Base-by-base conservation (phyloP, 306 rosid species). In the Mimosa pudica region DNA sequence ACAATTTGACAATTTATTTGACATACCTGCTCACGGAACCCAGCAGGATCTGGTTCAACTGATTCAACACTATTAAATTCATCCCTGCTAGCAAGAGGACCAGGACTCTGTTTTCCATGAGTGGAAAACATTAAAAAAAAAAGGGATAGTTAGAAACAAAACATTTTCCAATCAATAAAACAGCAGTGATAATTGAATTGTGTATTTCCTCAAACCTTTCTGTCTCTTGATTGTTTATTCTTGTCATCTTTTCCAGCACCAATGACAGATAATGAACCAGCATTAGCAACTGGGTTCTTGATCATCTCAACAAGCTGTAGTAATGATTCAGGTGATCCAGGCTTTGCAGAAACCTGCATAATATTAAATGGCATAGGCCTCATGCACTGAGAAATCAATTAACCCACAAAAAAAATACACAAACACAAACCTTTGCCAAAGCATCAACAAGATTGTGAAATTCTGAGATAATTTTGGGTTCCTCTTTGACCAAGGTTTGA, bases 361-460 rank as follows among this genome's bases (percentile, higher is more conserved):
- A 74, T 73, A 83, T 58, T 71, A 88, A 32, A 73, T n/a, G 77
- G 72, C 81, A n/a, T 80, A 13, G 68, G 77, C 76, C 47, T 32
- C 35, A 44, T 71, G 5, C 11, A 20, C 11, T 47, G 68, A 61
- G 18, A 72, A 78, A 63, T 35, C 32, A 74, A 20, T 12, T 70
- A 60, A 58, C 38, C 63, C 38, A 70, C 18, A 72, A 57, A 61
- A 60, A 69, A 57, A 73, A 70, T 24, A 38, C 42, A 38, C 5
- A 38, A 38, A 81, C 8, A 80, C 86, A 84, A 82, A 96, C 99
- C 98, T 96, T 96, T 62, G 92, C 84, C 81, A 96, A 75, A 79
- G 96, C 93, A 75, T 96, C 99, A 77, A 96, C 93, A 78, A 96
- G 97, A 88, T 89, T 96, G 86, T 91, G 97, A 82, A 96, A 98